Evolutionary conservation across 495 filamentous ascomycete genomes (phyloP).

Genomic region (Talaromyces adpressus): DNA sequence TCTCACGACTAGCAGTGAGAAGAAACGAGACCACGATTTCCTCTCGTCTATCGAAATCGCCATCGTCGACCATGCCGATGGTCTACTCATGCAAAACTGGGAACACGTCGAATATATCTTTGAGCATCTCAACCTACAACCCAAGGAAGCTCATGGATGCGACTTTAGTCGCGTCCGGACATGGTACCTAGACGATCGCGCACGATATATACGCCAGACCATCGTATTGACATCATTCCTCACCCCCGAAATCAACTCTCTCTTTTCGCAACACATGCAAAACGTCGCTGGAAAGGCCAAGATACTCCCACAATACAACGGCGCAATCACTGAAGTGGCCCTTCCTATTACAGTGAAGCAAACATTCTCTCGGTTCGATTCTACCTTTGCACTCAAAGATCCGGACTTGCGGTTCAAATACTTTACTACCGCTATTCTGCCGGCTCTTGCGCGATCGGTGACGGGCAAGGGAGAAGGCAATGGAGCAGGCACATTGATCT

Average conservation of each 20-base stretch:
- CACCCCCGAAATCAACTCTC: slow-evolving; percentile 78
- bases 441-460: slow-evolving; percentile 56
- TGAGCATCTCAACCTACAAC: slow-evolving; percentile 85
- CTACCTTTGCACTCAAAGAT: slow-evolving; percentile 57
- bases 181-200: slow-evolving; percentile 87
- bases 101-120: slow-evolving; percentile 88
- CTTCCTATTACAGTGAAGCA: slow-evolving; percentile 67
- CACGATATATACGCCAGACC: slow-evolving; percentile 75
- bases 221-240: slow-evolving; percentile 73
- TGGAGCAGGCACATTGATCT: slow-evolving; percentile 64
- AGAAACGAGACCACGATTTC: slow-evolving; percentile 85
- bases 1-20: slow-evolving; percentile 34
- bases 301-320: slow-evolving; percentile 56
- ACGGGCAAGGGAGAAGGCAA: slow-evolving; percentile 25
- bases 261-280: slow-evolving; percentile 67
- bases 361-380: slow-evolving; percentile 85
- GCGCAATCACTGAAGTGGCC: slow-evolving; percentile 57
- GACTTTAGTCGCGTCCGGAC: slow-evolving; percentile 86
- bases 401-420: slow-evolving; percentile 89
- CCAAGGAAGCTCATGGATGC: slow-evolving; percentile 82
- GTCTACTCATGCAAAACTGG: slow-evolving; percentile 97
- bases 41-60: slow-evolving; percentile 87
- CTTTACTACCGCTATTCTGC: slow-evolving; percentile 74
- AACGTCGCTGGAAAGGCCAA: slow-evolving; percentile 76
- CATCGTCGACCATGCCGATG: slow-evolving; percentile 87